Evolutionary conservation across 1,284 basidiomycete genomes (phyloP), one percentile per base, ranked within the genome.

Genomic region (Cryptococcus sp.): DNA sequence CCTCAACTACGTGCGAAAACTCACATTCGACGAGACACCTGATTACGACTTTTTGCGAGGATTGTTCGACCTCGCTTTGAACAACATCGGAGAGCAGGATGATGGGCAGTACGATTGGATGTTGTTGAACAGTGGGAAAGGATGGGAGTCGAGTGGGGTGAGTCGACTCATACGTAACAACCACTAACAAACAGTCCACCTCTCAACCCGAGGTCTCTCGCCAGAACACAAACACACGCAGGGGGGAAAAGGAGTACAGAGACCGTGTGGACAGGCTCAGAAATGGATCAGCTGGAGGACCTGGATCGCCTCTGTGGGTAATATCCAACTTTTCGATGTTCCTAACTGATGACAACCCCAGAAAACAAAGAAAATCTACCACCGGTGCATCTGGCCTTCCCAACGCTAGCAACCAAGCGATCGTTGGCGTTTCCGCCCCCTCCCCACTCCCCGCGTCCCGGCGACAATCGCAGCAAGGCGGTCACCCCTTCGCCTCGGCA

Each of bases 31-130:
- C 76, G 93, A 97, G 81, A 91, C 90, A 23, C 93, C 93, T 30
- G 93, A 97, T 80, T 97, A 97, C 76, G 92, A 95, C 72, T 97
- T 96, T 80, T 78, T 97, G 67, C 85, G 93, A 57, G 93, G 96
- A 72, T 82, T 97, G 47, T 94, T 96, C 75, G 83, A 87, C 56
- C 95, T 96, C 73, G 90, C 93, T 52, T 81, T 96, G 77, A 93
- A 93, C 82, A 92, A 87, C 76, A 87, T 87, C 57, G 88, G 88
- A 64, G 92, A 95, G 73, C 79, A 86, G 39, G 92, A 97, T 70
- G 93, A 96, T 78, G 88, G 88, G 23, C 82, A 89, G 8, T 94
- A 91, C 79, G 91, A 93, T 78, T 95, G 91, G 92, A 91, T 91
- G 81, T 74, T 90, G 59, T 81, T 94, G 55, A 90, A 93, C 79